Conservation (phyloP, 1,284 basidiomycete genomes). For the Melampsora americana region DNA sequence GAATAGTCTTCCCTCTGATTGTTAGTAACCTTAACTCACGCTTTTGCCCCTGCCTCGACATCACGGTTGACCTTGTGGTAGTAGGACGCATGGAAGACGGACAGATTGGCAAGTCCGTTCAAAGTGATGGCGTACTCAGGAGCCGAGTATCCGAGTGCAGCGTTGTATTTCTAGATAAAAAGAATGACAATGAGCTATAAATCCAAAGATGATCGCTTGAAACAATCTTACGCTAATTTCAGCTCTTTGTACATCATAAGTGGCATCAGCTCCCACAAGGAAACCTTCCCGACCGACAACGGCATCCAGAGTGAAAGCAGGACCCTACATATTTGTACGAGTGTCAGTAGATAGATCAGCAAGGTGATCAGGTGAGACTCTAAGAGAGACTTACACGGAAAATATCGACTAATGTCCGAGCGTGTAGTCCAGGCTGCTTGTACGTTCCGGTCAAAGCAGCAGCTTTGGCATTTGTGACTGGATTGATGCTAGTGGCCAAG, state of each 20-base stretch:
- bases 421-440: slow-evolving; percentile 96
- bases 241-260: slow-evolving; percentile 93
- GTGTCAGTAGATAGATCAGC: not conserved
- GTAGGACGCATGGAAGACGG: slow-evolving; percentile 91
- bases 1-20: not conserved
- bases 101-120: slow-evolving; percentile 91
- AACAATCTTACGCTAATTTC: slow-evolving; percentile 63
- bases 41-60: slow-evolving; percentile 97
- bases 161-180: slow-evolving; percentile 68
- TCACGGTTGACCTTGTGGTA: slow-evolving; percentile 94
- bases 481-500: slow-evolving; percentile 76
- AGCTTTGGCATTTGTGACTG: slow-evolving; percentile 73
- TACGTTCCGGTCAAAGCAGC: slow-evolving; percentile 78
- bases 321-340: slow-evolving; percentile 20
- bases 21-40: slow-evolving; percentile 29
- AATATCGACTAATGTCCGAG: slow-evolving; percentile 83
- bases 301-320: slow-evolving; percentile 45
- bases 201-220: not conserved
- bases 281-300: slow-evolving; percentile 93
- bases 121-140: slow-evolving; percentile 95
- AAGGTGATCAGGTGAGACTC: slow-evolving; percentile 30
- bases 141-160: slow-evolving; percentile 88
- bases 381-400: slow-evolving; percentile 70
- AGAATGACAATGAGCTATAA: not conserved
- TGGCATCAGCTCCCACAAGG: slow-evolving; percentile 91